Conservation (phyloP, 2,329 filamentous ascomycete genomes). For the Incumbomyces delicatus region DNA sequence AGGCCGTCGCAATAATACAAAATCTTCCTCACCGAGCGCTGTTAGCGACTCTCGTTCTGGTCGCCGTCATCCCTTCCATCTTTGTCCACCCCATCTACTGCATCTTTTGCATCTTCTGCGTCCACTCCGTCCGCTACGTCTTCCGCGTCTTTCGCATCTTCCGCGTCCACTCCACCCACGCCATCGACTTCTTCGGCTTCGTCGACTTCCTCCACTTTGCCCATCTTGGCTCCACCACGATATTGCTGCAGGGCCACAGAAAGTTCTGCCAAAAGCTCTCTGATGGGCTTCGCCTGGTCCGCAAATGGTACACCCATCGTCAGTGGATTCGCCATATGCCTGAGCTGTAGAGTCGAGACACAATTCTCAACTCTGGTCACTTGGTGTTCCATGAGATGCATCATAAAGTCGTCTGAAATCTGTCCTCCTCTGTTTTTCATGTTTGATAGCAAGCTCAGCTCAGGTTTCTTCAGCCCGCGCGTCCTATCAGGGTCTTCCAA, state of each 20-base stretch:
- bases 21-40: no score
- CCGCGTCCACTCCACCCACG: neutral
- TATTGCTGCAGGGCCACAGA: constrained; percentile 10
- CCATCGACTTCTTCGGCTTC: neutral
- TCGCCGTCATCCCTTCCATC: no score
- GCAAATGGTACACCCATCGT: constrained; percentile 53
- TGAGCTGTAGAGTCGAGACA: constrained; percentile 65
- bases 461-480: constrained; percentile 61
- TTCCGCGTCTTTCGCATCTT: neutral
- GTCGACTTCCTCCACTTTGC: neutral
- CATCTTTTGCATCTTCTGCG: neutral
- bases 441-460: constrained; percentile 70
- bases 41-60: no score
- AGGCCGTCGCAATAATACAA: no score
- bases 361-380: constrained; percentile 92
- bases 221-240: neutral
- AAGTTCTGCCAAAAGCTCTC: constrained; percentile 48
- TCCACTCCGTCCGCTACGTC: neutral
- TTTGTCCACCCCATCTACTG: no score
- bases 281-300: constrained; percentile 69
- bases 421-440: constrained; percentile 67
- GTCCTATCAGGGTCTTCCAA: constrained; percentile 57
- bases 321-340: constrained; percentile 67
- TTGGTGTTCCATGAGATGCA: constrained; percentile 89
- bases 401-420: constrained; percentile 75